Evolutionary conservation across 192 early-diverging fungal genomes (phyloP).

Genomic region (Linderina pennispora): DNA sequence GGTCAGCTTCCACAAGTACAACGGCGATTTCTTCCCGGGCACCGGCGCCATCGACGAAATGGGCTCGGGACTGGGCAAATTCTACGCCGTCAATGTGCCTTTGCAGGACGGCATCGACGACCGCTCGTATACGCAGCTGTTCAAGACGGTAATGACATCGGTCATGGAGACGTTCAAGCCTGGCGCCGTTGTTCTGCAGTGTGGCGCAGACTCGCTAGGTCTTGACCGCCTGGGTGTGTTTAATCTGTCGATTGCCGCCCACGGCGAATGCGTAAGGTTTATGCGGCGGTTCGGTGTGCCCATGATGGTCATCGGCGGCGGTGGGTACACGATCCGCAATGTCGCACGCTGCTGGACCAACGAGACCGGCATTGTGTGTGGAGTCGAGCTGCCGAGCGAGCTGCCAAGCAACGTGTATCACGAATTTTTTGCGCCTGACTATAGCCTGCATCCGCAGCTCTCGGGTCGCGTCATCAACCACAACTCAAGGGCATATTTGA

Average conservation of each 20-base stretch:
- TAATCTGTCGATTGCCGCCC: slow-evolving; percentile 87
- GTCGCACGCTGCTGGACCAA: slow-evolving; percentile 94
- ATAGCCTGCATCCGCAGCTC: slow-evolving; percentile 80
- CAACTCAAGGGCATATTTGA: slow-evolving; percentile 79
- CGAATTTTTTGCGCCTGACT: slow-evolving; percentile 86
- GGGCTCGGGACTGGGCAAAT: slow-evolving; percentile 80
- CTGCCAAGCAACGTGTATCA: slow-evolving; percentile 72
- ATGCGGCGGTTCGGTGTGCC: slow-evolving; percentile 91
- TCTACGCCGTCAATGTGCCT: slow-evolving; percentile 93
- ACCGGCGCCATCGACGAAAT: slow-evolving; percentile 88
- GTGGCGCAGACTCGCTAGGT: slow-evolving; percentile 94
- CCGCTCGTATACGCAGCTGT: slow-evolving; percentile 61
- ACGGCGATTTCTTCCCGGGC: slow-evolving; percentile 93
- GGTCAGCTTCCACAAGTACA: slow-evolving; percentile 91
- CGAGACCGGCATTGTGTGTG: slow-evolving; percentile 84
- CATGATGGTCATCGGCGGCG: slow-evolving; percentile 88
- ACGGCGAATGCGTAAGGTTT: slow-evolving; percentile 86
- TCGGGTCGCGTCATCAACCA: slow-evolving; percentile 79
- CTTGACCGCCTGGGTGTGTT: slow-evolving; percentile 94
- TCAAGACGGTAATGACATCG: slow-evolving; percentile 75
- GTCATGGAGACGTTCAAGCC: slow-evolving; percentile 94
- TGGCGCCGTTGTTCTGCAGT: slow-evolving; percentile 89
- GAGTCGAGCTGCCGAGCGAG: slow-evolving; percentile 64
- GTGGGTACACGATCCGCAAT: slow-evolving; percentile 98
- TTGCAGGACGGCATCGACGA: slow-evolving; percentile 95